Conservation (phyloP, 163 green algal genomes). For the Smithsoniella earleae region DNA sequence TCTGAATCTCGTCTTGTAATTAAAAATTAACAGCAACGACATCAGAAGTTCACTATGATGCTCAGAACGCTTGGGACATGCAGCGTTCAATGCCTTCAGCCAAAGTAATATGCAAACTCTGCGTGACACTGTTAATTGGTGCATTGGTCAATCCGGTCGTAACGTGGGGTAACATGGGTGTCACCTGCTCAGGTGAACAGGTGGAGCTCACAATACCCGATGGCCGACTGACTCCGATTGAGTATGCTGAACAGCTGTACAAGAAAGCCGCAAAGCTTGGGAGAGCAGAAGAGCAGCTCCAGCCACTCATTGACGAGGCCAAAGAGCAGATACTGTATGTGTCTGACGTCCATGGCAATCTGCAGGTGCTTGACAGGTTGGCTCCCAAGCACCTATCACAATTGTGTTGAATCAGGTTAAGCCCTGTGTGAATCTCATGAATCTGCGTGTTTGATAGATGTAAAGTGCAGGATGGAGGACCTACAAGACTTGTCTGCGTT, state of each 20-base stretch:
- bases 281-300: slow-evolving; percentile 9
- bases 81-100: no score
- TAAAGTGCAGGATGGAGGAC: slow-evolving; percentile 12
- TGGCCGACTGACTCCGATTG: background rate
- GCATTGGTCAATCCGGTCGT: no score
- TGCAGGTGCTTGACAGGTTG: background rate
- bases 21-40: no score
- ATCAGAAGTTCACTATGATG: no score
- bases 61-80: no score
- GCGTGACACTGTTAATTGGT: no score
- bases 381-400: background rate
- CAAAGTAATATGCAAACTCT: no score
- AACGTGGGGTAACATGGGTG: no score
- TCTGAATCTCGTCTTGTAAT: no score
- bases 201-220: background rate
- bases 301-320: background rate
- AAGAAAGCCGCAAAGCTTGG: slow-evolving; percentile 21
- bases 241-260: slow-evolving; percentile 29
- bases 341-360: background rate
- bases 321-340: background rate
- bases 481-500: slow-evolving; percentile 21
- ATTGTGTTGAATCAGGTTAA: background rate
- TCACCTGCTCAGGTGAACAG: background rate
- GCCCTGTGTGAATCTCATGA: background rate
- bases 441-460: background rate